Conservation (phyloP, 768 basidiomycete genomes). For the Rhodotorula babjevae region DNA sequence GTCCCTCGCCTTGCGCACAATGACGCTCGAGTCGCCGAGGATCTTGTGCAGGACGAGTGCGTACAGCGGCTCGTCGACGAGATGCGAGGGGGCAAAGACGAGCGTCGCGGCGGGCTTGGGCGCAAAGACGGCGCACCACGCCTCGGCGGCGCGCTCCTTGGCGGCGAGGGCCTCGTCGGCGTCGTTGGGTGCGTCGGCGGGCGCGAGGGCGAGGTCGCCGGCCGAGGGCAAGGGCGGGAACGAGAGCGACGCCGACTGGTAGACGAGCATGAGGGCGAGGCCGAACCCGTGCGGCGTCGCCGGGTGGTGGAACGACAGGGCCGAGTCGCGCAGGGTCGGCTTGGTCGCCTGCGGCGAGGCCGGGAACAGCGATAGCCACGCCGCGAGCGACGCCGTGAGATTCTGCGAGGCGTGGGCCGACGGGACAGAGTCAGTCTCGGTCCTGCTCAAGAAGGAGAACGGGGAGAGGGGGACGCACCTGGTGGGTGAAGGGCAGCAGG, state of each 20-base stretch:
- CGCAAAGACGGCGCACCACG: not conserved
- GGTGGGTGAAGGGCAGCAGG: constrained; percentile 19
- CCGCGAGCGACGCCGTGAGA: constrained; percentile 34
- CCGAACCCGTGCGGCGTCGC: constrained; percentile 33
- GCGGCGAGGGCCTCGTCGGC: not conserved
- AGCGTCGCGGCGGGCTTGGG: constrained; percentile 7
- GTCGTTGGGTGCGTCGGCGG: not conserved
- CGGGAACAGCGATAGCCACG: constrained; percentile 36
- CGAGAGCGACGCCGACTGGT: constrained; percentile 19
- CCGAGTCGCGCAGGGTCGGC: constrained; percentile 23
- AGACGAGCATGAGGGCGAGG: constrained; percentile 33
- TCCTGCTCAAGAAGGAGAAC: accelerated
- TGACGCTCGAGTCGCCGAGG: constrained; percentile 24
- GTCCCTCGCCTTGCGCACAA: constrained; percentile 21
- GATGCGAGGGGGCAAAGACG: constrained; percentile 24
- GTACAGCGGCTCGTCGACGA: constrained; percentile 25
- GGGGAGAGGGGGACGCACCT: not conserved
- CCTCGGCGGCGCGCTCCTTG: not conserved
- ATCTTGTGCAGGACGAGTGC: constrained; percentile 20
- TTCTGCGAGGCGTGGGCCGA: constrained; percentile 11
- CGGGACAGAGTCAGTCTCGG: not conserved
- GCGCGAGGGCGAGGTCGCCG: not conserved
- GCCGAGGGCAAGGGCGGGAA: not conserved
- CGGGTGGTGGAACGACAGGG: constrained; percentile 36
- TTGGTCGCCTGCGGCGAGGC: constrained; percentile 12